Base-by-base conservation (phyloP, 1,284 basidiomycete species). In the Ustilago loliicola region DNA sequence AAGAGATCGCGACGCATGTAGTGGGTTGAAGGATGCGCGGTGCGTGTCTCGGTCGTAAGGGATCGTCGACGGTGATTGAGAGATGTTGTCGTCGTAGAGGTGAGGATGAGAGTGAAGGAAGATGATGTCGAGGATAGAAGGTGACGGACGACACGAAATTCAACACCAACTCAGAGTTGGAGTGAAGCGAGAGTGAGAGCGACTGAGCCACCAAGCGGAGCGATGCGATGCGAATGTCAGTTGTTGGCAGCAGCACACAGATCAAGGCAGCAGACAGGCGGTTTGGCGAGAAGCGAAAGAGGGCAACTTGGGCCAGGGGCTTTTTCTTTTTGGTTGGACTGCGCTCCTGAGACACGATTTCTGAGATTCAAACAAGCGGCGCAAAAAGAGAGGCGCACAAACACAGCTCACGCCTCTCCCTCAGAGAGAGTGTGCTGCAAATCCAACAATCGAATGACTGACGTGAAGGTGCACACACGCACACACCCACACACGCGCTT, bases 211-310 rank as follows among this genome's bases (percentile, higher is more conserved):
- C n/a, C n/a, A n/a, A n/a, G n/a, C n/a, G n/a, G n/a, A n/a, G n/a
- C n/a, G n/a, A 11, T 7, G 32, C 32, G 32, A 34, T 34, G 32
- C 32, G 51, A 34, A 19, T n/a, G n/a, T n/a, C n/a, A n/a, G n/a
- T n/a, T n/a, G n/a, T n/a, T n/a, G n/a, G n/a, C n/a, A n/a, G 30
- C 17, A 23, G 32, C 27, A n/a, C 27, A 36, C 5, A 15, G 5
- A 10, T 52, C 29, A 29, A n/a, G 30, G 51, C 51, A 53, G 51
- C 51, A 53, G 32, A 29, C 30, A 53, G 51, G 30, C 51, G 23
- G 29, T 30, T 17, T 27, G 4, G 30, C 17, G 25, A 19, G 23
- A 32, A 25, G 53, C 1, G 30, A 15, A 15, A 3, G 36, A 15
- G 3, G 11, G 32, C 11, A 34, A 52, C 25, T 11, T 29, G 51